Base-by-base conservation (phyloP, 2,329 filamentous ascomycete species). In the Colletotrichum tabaci region DNA sequence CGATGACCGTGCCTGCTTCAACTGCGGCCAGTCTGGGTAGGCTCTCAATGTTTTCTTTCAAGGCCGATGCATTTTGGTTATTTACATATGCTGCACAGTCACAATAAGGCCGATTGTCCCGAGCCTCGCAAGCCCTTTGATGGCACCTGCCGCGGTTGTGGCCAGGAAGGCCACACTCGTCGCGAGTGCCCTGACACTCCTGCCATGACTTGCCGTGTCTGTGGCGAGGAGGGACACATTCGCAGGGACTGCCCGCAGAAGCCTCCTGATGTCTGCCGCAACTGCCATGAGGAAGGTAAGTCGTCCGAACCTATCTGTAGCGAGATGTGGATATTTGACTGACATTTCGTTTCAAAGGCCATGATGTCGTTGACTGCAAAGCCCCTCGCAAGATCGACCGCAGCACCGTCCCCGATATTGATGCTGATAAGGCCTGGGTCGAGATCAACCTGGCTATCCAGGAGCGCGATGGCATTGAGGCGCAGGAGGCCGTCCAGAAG, bases 191-290 rank as follows among this genome's bases (percentile, higher is more conserved):
- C 91, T 1, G 80, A 86, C 1, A 88, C 88, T 73, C 86, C 87
- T 8, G 84, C 90, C 1, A 81, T 82, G 76, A 72, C 85, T 10
- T 93, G 91, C 80, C 84, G 85, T 61, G 91, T 92, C 76, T 94
- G 92, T 76, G 82, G 87, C 40, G 80, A 90, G 74, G 80, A 84
- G 38, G 88, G 87, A 3, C 88, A 90, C 74, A 81, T 89, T 76
- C 83, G 87, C 61, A 86, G 87, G 38, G 90, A 92, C 65, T 95
- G 93, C 74, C 91, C 91, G 1, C 80, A 86, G 2, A 89, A 88
- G 74, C 86, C 87, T 8, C 84, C 90, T 0, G 80, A 82, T 74
- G 68, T 85, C 12, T 93, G 91, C 80, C 84, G 85, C 62, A 91
- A 92, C 77, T 94, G 92, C 77, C 82, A 87, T 42, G 80, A 90